Conservation (phyloP, 192 early-diverging fungal genomes). For the Funneliformis mosseae region DNA sequence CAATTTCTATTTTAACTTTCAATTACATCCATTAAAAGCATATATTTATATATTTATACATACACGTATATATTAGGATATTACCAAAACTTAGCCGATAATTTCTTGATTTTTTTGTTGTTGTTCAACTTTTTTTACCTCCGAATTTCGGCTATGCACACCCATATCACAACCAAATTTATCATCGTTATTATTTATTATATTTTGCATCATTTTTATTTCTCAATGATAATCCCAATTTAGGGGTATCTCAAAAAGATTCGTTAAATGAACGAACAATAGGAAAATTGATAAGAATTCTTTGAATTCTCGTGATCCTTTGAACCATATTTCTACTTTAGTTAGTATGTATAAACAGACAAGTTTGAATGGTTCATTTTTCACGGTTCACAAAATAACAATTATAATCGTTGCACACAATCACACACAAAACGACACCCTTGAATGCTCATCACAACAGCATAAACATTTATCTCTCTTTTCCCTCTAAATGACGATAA, state of each 20-base stretch:
- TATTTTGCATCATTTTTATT: no score
- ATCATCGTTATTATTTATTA: not conserved
- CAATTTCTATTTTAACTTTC: no score
- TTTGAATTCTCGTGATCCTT: not conserved
- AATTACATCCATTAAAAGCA: no score
- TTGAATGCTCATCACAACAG: not conserved
- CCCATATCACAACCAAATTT: not conserved
- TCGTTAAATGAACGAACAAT: not conserved
- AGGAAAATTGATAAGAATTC: constrained; percentile 1
- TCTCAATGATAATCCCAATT: not conserved
- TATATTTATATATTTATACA: no score
- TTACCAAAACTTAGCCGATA: not conserved
- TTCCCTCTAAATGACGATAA: no score
- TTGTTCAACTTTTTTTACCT: not conserved
- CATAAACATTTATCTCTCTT: no score
- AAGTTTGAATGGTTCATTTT: not conserved
- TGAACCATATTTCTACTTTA: not conserved
- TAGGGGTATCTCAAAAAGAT: not conserved
- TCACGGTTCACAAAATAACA: not conserved
- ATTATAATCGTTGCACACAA: not conserved
- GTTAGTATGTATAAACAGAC: not conserved
- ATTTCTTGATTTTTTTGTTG: not conserved
- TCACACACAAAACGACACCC: not conserved
- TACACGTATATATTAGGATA: not conserved
- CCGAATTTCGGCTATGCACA: not conserved